Base-by-base conservation (phyloP, 768 basidiomycete species). In the Mycena rebaudengoi region DNA sequence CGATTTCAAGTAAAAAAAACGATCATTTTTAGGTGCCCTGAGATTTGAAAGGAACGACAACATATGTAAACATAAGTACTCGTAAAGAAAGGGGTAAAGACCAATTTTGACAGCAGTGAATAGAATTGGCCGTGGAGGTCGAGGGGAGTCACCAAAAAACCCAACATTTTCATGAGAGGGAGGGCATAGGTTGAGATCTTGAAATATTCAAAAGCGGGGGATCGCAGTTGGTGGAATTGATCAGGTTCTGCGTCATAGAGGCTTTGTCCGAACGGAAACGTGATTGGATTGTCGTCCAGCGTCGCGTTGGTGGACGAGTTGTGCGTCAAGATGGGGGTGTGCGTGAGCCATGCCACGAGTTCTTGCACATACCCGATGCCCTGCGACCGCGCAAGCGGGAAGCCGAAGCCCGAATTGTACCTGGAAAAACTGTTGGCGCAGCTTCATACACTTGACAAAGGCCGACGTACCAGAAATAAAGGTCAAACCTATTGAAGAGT, bases 241-340 rank as follows among this genome's bases (percentile, higher is more conserved):
- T 91, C 18, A 94, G 92, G 69, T 97, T 95, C 60, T 96, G 96
- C 2, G 91, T 93, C 94, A 61, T 95, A 96, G 32, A 96, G 73
- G 56, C 81, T 84, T 55, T 93, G 86, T 25, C 83, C 77, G 1
- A 94, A 81, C 7, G 91, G 92, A 85, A 92, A 93, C 0, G 86
- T 91, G 18, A 83, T 80, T 0, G 82, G 79, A 67, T 85, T 87
- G 62, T 91, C 85, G 65, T 95, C 84, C 54, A 96, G 81, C 0
- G 94, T 95, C 13, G 89, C 80, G 71, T 98, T 98, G 5, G 93
- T 96, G 0, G 92, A 91, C 16, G 92, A 88, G 72, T 95, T 91
- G 79, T 92, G 88, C 11, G 76, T 80, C 44, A 76, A 74, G 61
- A 95, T 90, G 0, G 86, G 89, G 0, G 86, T 91, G 61, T 92